Base-by-base conservation (phyloP, 1,139 yeast species). In the Magnusiomyces sp. region DNA sequence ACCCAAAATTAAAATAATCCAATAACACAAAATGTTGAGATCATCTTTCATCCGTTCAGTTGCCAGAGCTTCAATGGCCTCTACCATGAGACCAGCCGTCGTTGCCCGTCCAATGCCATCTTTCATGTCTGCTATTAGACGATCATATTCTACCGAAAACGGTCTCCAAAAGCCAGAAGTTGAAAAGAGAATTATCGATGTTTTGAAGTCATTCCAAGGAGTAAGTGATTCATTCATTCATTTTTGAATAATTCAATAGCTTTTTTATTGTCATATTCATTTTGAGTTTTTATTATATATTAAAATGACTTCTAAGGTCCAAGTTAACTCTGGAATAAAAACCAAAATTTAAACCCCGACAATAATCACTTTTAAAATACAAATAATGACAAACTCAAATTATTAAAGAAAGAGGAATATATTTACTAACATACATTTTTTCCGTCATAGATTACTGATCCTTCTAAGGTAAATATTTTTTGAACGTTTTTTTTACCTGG, bases 131-230 rank as follows among this genome's bases (percentile, higher is more conserved):
- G 46, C 48, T 31, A 40, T 39, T 38, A 23, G 29, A 23, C 45
- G 55, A 50, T 38, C 48, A 11, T 52, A 52, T 50, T 47, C 51
- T 68, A 76, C 75, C 43, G 80, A 79, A 60, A 84, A 89, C 53
- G 74, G 78, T 37, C 72, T 85, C 62, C 77, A 85, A 50, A 79
- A 80, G 66, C 85, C 81, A 38, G 75, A 81, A 49, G 86, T 89
- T 55, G 79, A 77, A 64, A 83, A 80, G 66, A 79, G 96, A 71
- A 77, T 87, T 58, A 67, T 85, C 56, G 89, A 83, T 62, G 78
- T 88, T 58, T 77, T 87, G 67, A 87, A 83, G 72, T 83, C 89
- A 16, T 85, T 81, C 66, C 89, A 81, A 65, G 85, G 84, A 70
- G 78, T 81, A 71, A 70, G 55, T 59, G 65, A 43, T 60, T 56